A percentile compares a stretch with the other conserved stretches of the same genome.
phyloP scores from a whole-genome alignment of 192 early-diverging fungal genomes.

The Coemansia sp. region DNA sequence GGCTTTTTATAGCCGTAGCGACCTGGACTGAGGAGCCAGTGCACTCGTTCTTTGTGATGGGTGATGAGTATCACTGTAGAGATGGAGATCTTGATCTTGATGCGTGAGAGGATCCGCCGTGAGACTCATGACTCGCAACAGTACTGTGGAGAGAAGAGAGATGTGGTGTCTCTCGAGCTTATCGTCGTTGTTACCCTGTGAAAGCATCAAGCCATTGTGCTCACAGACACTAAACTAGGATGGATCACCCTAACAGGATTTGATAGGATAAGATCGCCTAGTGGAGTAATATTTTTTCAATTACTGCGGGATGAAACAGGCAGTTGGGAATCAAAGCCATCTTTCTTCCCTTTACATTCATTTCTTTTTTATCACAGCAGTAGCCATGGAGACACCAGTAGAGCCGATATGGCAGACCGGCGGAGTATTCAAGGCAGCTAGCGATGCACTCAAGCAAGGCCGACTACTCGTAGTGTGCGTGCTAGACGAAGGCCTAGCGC shows the following conservation, averaged over 20 bases:
- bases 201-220: too few relatives aligned
- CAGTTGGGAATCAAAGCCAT: not conserved
- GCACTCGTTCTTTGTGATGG: too few relatives aligned
- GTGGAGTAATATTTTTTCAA: not conserved
- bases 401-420: not conserved
- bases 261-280: not conserved
- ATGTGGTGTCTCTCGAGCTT: not conserved
- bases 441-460: not conserved
- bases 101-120: too few relatives aligned
- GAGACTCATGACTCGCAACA: too few relatives aligned
- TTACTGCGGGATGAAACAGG: not conserved
- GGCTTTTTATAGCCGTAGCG: too few relatives aligned
- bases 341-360: not conserved
- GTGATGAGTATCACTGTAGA: too few relatives aligned
- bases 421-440: conserved; percentile 2
- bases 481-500: not conserved
- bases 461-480: not conserved
- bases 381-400: not conserved
- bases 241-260: not conserved
- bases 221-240: too few relatives aligned
- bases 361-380: not conserved
- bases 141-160: not conserved
- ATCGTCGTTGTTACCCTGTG: too few relatives aligned
- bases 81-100: too few relatives aligned
- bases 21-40: too few relatives aligned